Evolutionary conservation across 257 asterid species (phyloP).

Genomic region (Avicennia marina): DNA sequence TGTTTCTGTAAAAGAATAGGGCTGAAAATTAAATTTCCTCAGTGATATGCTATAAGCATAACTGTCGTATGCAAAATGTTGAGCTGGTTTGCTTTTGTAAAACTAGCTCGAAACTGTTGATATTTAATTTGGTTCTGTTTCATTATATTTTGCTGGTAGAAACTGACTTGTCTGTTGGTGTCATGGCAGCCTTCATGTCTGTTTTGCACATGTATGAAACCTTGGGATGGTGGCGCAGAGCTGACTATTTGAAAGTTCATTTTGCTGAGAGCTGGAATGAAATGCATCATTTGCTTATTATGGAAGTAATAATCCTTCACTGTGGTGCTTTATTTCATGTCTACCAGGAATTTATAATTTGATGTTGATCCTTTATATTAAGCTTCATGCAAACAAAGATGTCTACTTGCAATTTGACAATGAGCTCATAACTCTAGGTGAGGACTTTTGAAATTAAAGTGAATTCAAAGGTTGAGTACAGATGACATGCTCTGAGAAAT

Average conservation of each 20-base stretch:
- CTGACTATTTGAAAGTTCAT: conserved; percentile 96
- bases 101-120: background rate
- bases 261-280: conserved; percentile 99
- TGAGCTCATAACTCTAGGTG: no score
- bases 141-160: conserved; percentile 12
- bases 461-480: no score
- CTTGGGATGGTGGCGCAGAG: conserved; percentile 99
- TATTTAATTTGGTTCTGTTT: conserved; percentile 1
- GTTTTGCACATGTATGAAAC: conserved; percentile 94
- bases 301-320: conserved; percentile 66
- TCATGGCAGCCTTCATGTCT: conserved; percentile 86
- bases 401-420: no score
- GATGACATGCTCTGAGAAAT: no score
- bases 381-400: no score
- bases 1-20: background rate
- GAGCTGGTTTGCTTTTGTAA: background rate
- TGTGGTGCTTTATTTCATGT: conserved; percentile 12
- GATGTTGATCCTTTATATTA: background rate
- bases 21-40: background rate
- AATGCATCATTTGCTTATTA: conserved; percentile 99
- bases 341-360: background rate
- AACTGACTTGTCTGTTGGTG: conserved; percentile 8
- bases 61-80: conserved; percentile 3
- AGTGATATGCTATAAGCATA: background rate
- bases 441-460: no score